A percentile compares a stretch with the other conserved stretches of the same genome.
phyloP scores from a whole-genome alignment of 805 yeast genomes.

The Kodamaea kaohsiungensis region DNA sequence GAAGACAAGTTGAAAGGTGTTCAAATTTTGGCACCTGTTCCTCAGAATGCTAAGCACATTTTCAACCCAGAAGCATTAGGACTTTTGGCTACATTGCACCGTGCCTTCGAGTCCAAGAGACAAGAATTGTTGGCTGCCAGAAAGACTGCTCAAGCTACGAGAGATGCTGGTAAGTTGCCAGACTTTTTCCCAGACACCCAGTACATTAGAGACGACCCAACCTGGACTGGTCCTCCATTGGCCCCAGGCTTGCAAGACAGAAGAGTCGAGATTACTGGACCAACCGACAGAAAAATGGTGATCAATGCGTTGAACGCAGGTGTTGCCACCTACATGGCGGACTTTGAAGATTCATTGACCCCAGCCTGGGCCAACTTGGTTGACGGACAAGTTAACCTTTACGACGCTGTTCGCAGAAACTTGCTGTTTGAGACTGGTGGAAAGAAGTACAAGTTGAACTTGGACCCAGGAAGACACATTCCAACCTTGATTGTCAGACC shows the following conservation, averaged over 20 bases:
- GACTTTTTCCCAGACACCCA: constrained; percentile 70
- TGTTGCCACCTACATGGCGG: constrained; percentile 84
- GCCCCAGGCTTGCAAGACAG: constrained; percentile 75
- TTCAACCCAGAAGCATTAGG: constrained; percentile 63
- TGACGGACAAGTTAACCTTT: constrained; percentile 78
- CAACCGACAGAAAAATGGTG: constrained; percentile 82
- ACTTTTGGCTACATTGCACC: constrained; percentile 70
- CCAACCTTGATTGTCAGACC: constrained; percentile 85
- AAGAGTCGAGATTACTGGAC: constrained; percentile 83
- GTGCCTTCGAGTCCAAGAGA: constrained; percentile 67
- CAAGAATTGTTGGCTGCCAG: constrained; percentile 60
- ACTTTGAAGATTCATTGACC: constrained; percentile 80
- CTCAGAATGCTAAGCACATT: constrained; percentile 52
- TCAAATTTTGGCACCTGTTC: constrained; percentile 53
- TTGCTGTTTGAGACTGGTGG: constrained; percentile 46
- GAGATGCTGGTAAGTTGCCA: constrained; percentile 64
- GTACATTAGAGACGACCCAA: constrained; percentile 66
- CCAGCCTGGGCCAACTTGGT: constrained; percentile 83
- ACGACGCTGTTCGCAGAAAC: constrained; percentile 72
- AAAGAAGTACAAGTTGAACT: constrained; percentile 46
- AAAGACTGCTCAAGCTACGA: constrained; percentile 55
- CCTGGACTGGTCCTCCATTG: constrained; percentile 73
- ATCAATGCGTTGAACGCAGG: constrained; percentile 77
- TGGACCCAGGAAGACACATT: constrained; percentile 53
- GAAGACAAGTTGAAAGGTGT: constrained; percentile 51